These are phyloP conservation scores for Claviceps quebecensis DNA, from an alignment of 2,329 filamentous ascomycete genomes.

Conservation along the genomic window DNA sequence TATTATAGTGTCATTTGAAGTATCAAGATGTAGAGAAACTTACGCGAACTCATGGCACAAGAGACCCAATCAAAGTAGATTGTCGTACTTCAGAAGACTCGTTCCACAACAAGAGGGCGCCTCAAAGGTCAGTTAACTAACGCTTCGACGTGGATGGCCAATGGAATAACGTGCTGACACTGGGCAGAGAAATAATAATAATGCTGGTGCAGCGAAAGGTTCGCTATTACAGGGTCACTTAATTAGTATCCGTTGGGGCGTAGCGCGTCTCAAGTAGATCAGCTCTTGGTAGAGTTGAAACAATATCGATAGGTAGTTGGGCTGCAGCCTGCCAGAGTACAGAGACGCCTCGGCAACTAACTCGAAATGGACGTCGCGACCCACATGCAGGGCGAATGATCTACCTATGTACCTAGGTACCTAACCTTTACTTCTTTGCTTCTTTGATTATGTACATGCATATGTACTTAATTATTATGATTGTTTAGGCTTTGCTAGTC, in stretches of 20 bases:
- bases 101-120: slow-evolving; percentile 1
- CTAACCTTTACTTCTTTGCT: too few relatives aligned
- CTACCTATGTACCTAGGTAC: too few relatives aligned
- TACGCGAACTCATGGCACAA: slow-evolving; percentile 27
- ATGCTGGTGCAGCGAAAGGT: neutral
- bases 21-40: slow-evolving; percentile 7
- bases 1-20: slow-evolving; percentile 5
- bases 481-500: too few relatives aligned
- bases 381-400: too few relatives aligned
- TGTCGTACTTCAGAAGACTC: neutral
- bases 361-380: too few relatives aligned
- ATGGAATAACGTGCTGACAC: neutral
- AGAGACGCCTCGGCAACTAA: too few relatives aligned
- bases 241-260: neutral
- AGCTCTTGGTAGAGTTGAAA: too few relatives aligned
- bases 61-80: neutral
- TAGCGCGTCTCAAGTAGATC: neutral
- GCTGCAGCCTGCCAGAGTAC: too few relatives aligned
- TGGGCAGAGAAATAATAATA: neutral
- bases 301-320: too few relatives aligned
- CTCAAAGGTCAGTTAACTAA: neutral
- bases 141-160: neutral
- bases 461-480: too few relatives aligned
- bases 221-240: neutral
- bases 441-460: too few relatives aligned